A percentile compares a stretch with the other conserved stretches of the same genome.
These are phyloP conservation scores for Ophiostoma tasmaniense DNA, from an alignment of 2,329 filamentous ascomycete species.

Conservation along the genomic window DNA sequence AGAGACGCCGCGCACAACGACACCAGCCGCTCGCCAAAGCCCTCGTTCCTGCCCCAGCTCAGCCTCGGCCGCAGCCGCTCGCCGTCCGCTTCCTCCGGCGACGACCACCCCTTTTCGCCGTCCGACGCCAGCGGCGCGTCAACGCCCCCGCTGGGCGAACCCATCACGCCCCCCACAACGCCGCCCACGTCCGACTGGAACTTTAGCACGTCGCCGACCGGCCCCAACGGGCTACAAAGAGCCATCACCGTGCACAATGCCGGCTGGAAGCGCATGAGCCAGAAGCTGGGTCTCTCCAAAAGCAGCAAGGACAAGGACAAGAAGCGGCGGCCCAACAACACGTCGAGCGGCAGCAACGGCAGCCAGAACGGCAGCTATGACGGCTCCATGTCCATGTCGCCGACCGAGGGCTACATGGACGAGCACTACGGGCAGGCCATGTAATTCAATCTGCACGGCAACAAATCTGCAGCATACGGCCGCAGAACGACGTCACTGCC, in stretches of 20 bases:
- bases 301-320: constrained; percentile 45
- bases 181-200: constrained; percentile 55
- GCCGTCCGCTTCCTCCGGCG: constrained; percentile 35
- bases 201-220: constrained; percentile 44
- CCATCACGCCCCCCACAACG: constrained; percentile 66
- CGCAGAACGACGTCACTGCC: no score
- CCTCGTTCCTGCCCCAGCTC: constrained; percentile 36
- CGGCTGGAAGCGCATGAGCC: constrained; percentile 57
- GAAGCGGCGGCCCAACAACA: constrained; percentile 36
- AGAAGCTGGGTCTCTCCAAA: constrained; percentile 40
- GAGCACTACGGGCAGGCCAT: no score
- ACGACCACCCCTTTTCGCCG: constrained; percentile 43
- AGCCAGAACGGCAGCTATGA: constrained; percentile 6
- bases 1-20: constrained; percentile 30
- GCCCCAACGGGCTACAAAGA: constrained; percentile 41
- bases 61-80: constrained; percentile 35
- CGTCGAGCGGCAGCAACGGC: constrained; percentile 31
- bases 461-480: no score
- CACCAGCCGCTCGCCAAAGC: constrained; percentile 36
- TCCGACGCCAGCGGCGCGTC: constrained; percentile 55
- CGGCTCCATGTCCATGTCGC: neutral
- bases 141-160: constrained; percentile 49
- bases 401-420: no score
- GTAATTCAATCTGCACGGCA: no score
- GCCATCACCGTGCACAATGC: constrained; percentile 47